phyloP scores from a whole-genome alignment of 1,139 yeast genomes.

The Candida buenavistaensis region DNA sequence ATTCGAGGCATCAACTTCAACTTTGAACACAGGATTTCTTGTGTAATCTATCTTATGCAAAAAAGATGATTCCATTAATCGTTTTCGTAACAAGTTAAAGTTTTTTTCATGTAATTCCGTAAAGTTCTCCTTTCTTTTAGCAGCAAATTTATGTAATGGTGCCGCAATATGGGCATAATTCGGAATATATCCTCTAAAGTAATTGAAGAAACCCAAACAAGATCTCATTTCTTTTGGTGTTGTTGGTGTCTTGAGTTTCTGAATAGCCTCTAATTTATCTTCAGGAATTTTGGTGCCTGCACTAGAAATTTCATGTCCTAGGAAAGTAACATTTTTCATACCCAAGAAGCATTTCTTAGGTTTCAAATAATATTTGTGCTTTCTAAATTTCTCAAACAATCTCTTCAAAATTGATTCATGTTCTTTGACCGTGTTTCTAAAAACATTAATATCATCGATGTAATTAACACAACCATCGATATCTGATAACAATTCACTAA shows the following conservation, averaged over 20 bases:
- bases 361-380: conserved; percentile 1
- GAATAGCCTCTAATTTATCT: not conserved
- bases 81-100: too few relatives aligned
- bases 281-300: not conserved
- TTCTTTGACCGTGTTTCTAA: not conserved
- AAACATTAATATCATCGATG: conserved; percentile 4
- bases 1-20: too few relatives aligned
- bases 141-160: too few relatives aligned
- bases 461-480: conserved; percentile 1
- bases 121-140: too few relatives aligned
- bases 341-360: not conserved
- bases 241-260: not conserved
- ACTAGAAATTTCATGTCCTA: not conserved
- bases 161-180: too few relatives aligned
- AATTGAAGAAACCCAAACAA: not conserved
- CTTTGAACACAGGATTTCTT: too few relatives aligned
- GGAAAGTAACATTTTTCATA: not conserved
- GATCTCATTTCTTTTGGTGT: not conserved
- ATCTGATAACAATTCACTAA: conserved; percentile 4
- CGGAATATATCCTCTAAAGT: not conserved
- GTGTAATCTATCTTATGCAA: too few relatives aligned
- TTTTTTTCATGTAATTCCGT: too few relatives aligned
- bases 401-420: conserved; percentile 1
- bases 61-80: too few relatives aligned
- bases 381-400: not conserved